A percentile compares a stretch with the other conserved stretches of the same genome.
These are phyloP conservation scores for Typha latifolia DNA, from an alignment of 176 grass and related monocot genomes.

Conservation along the genomic window DNA sequence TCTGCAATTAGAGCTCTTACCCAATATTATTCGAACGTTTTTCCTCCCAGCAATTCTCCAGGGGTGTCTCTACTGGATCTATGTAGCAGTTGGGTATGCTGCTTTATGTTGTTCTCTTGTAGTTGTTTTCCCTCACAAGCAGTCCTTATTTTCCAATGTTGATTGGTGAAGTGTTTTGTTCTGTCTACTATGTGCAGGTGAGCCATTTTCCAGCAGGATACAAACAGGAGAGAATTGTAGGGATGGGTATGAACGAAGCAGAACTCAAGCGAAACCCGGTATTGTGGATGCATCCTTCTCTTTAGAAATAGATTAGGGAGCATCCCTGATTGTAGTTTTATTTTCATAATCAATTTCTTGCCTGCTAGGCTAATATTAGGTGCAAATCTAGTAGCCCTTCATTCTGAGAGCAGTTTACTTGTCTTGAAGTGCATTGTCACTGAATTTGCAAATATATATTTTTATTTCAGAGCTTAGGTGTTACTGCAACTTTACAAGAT, in stretches of 20 bases:
- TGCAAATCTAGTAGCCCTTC: no score
- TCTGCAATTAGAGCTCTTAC: slow-evolving; percentile 71
- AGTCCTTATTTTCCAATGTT: neutral
- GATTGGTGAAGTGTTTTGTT: slow-evolving; percentile 9
- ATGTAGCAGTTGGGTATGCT: slow-evolving; percentile 95
- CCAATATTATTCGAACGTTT: slow-evolving; percentile 68
- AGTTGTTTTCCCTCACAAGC: slow-evolving; percentile 4
- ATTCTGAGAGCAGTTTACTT: no score
- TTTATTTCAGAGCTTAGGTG: no score
- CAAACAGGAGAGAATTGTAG: slow-evolving; percentile 69
- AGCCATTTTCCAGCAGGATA: slow-evolving; percentile 89
- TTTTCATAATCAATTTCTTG: no score
- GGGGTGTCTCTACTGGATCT: slow-evolving; percentile 64
- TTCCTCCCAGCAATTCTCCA: slow-evolving; percentile 70
- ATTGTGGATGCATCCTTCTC: neutral
- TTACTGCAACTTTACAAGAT: no score
- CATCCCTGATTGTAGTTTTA: no score
- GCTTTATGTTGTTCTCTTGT: neutral
- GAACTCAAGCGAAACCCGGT: slow-evolving; percentile 82
- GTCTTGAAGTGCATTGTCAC: no score
- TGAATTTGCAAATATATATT: no score
- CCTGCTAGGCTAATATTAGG: no score
- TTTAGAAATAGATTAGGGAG: no score
- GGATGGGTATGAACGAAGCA: slow-evolving; percentile 96
- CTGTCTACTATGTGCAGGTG: slow-evolving; percentile 43